Base-by-base conservation (phyloP, 2,329 filamentous ascomycete genomes). In the Microascus cirrosus region DNA sequence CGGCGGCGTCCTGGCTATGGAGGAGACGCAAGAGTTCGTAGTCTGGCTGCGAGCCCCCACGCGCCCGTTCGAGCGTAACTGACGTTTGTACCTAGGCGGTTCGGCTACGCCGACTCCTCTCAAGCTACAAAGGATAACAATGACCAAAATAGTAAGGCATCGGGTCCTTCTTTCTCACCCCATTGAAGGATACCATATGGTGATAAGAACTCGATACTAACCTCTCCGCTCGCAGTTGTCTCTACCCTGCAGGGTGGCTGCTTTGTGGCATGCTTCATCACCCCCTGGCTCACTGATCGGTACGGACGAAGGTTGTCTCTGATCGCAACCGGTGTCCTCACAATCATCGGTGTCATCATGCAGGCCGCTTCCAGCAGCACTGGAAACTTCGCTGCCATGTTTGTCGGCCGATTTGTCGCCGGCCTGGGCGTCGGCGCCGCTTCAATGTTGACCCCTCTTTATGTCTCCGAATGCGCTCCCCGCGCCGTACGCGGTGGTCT, bases 191-290 rank as follows among this genome's bases (percentile, higher is more conserved):
- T 24, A 12, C 45, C 3, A 50, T 50, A 5, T 10, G 22, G 12
- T 22, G 22, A 11, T 20, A 20, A 12, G 22, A 8, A 11, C 45
- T 8, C 22, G n/a, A 50, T 13, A 13, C 45, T 50, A 24, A 50
- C 45, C n/a, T 8, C 20, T 22, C 25, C 56, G 60, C 5, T 50
- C 22, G 18, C 52, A 57, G 42, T 89, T 59, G 86, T 87, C 32
- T 86, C 84, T n/a, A 85, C 82, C 0, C 77, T 89, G 11, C 85
- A 89, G 69, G 84, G 80, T 50, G 85, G 85, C 55, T 86, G 83
- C 61, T 87, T 88, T 67, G 74, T 80, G 56, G 84, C 84, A 39
- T 83, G 83, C 59, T 74, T 88, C 61, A 61, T 80, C 58, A 78
- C 79, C 7, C 76, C 75, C 36, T 81, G 75, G 72, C 64, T 79